phyloP scores from a whole-genome alignment of 2,329 filamentous ascomycete species.

The Trichophyton benhamiae region DNA sequence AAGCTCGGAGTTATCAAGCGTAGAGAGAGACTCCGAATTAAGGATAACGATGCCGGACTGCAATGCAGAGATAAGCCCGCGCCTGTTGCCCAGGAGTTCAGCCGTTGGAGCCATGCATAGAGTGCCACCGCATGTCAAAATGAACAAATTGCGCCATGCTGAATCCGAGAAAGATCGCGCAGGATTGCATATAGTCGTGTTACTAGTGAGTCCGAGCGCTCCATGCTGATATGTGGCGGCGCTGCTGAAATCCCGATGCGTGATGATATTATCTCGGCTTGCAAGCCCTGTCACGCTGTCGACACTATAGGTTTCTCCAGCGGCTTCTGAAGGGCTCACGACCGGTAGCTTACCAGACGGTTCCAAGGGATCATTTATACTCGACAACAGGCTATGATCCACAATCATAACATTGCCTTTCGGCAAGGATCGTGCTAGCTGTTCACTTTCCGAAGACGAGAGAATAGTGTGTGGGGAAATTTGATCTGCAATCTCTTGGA shows the following conservation, averaged over 20 bases:
- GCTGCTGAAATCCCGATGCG: constrained; percentile 48
- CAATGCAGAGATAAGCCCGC: constrained; percentile 39
- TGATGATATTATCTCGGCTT: constrained; percentile 46
- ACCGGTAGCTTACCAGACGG: not conserved
- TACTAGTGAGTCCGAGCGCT: constrained; percentile 35
- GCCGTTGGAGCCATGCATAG: constrained; percentile 45
- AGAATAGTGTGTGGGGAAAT: constrained; percentile 11
- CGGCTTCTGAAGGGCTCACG: constrained; percentile 10
- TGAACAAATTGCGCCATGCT: constrained; percentile 77
- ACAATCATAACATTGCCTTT: constrained; percentile 5
- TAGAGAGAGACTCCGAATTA: constrained; percentile 45
- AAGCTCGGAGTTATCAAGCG: constrained; percentile 33
- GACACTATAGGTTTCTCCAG: constrained; percentile 51
- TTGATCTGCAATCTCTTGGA: constrained; percentile 19
- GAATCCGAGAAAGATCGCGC: constrained; percentile 8
- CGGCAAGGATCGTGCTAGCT: constrained; percentile 8
- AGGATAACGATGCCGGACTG: constrained; percentile 45
- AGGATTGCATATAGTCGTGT: constrained; percentile 48
- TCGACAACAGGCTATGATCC: constrained; percentile 12
- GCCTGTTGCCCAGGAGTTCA: constrained; percentile 39
- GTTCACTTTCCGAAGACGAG: constrained; percentile 11
- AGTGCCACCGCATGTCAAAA: constrained; percentile 45
- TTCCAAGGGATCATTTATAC: not conserved
- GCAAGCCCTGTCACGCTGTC: constrained; percentile 41
- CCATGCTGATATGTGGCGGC: constrained; percentile 42